A percentile compares a stretch with the other conserved stretches of the same genome.
These are phyloP conservation scores for Kentomonas sorsogonicus DNA, from an alignment of 208 protist genomes.

Conservation along the genomic window DNA sequence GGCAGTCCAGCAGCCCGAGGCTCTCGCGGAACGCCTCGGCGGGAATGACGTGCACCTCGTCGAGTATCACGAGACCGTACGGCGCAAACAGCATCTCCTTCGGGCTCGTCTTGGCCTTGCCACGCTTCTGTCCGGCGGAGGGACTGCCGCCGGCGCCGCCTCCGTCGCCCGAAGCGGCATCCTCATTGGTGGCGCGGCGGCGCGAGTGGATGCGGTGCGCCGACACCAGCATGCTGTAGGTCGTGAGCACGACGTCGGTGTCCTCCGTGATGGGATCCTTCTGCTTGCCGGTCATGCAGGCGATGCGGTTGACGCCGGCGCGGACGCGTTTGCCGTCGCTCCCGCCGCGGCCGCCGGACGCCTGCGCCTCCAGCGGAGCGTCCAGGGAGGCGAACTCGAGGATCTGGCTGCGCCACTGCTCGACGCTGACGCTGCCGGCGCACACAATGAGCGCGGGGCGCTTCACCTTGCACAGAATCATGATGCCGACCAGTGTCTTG, in stretches of 20 bases:
- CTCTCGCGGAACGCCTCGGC: slow-evolving; percentile 95
- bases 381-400: slow-evolving; percentile 79
- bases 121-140: slow-evolving; percentile 21
- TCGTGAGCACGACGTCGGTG: slow-evolving; percentile 95
- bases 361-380: slow-evolving; percentile 13
- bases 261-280: slow-evolving; percentile 88
- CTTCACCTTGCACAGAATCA: slow-evolving; percentile 94
- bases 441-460: slow-evolving; percentile 95
- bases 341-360: neutral
- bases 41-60: slow-evolving; percentile 97
- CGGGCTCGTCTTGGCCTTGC: slow-evolving; percentile 52
- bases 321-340: neutral
- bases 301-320: slow-evolving; percentile 65
- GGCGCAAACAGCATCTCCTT: slow-evolving; percentile 75
- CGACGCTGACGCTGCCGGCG: slow-evolving; percentile 91
- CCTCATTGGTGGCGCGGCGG: slow-evolving; percentile 11
- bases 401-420: slow-evolving; percentile 97
- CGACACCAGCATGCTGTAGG: slow-evolving; percentile 98
- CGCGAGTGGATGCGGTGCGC: slow-evolving; percentile 52
- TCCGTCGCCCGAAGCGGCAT: neutral
- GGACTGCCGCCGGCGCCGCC: slow-evolving; percentile 5
- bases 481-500: slow-evolving; percentile 99
- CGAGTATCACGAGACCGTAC: slow-evolving; percentile 81
- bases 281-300: slow-evolving; percentile 89
- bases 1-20: slow-evolving; percentile 85